Evolutionary conservation across 176 grass and related monocot genomes (phyloP).

Genomic region (Oryza officinalis): DNA sequence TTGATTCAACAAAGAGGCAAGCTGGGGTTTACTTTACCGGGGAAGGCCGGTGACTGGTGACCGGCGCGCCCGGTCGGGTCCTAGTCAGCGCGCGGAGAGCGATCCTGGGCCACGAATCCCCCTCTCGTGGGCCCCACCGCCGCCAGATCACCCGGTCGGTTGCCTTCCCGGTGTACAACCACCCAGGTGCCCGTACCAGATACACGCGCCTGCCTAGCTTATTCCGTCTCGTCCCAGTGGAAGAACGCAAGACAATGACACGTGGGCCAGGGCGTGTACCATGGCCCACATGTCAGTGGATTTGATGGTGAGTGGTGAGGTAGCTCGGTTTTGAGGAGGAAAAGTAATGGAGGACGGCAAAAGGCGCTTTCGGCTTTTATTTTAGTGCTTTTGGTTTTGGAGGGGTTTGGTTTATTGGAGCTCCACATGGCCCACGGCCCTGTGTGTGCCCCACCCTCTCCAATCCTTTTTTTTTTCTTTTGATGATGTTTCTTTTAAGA

Average conservation of each 20-base stretch:
- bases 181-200: conserved; percentile 10
- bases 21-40: conserved; percentile 36
- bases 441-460: not conserved
- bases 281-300: not conserved
- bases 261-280: accelerated
- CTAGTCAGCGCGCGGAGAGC: conserved; percentile 38
- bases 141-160: conserved; percentile 31
- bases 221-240: not conserved
- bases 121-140: not conserved
- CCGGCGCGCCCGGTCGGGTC: conserved; percentile 21
- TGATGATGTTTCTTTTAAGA: not conserved
- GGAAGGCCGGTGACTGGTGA: conserved; percentile 32
- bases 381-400: conserved; percentile 13
- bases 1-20: conserved; percentile 13
- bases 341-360: conserved; percentile 31
- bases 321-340: not conserved
- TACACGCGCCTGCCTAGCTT: not conserved
- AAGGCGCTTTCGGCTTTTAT: conserved; percentile 43
- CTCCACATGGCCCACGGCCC: conserved; percentile 18
- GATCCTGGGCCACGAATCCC: conserved; percentile 42
- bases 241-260: not conserved
- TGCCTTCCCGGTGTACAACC: conserved; percentile 7
- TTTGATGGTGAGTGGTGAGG: accelerated
- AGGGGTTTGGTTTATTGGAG: not conserved
- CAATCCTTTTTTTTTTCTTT: not conserved